Percentiles rank a stretch among this genome's conserved stretches.
Conservation (phyloP, 176 grass and related monocot species). For the Hordeum marinum region DNA sequence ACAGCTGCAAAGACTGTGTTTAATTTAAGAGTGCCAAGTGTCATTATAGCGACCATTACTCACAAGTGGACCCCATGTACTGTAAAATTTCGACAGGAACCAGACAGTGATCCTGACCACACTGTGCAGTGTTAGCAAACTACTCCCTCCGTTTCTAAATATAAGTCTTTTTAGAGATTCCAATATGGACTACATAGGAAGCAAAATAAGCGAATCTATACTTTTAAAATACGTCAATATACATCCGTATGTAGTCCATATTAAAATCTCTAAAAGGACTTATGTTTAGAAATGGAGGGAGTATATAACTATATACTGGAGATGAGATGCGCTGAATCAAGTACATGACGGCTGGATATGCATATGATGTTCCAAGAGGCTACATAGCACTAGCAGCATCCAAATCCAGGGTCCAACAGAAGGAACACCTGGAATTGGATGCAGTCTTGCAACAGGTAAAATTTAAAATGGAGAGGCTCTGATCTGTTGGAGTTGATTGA, state of each 20-base stretch:
- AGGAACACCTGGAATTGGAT: background rate
- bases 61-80: background rate
- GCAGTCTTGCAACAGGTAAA: background rate
- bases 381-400: conserved; percentile 4
- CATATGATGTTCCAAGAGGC: background rate
- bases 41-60: background rate
- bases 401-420: conserved; percentile 22
- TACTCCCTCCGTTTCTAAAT: background rate
- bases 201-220: too few relatives aligned
- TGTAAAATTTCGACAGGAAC: conserved; percentile 5
- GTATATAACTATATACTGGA: background rate
- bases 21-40: background rate
- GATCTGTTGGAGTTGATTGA: conserved; percentile 17
- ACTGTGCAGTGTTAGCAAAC: background rate
- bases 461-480: background rate
- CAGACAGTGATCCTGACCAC: background rate
- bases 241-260: too few relatives aligned
- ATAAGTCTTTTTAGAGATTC: too few relatives aligned
- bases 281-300: too few relatives aligned
- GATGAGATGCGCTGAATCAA: background rate
- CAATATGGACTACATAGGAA: too few relatives aligned
- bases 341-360: background rate
- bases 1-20: background rate
- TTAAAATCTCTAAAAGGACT: too few relatives aligned
- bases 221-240: too few relatives aligned